These are phyloP conservation scores for Coniochaeta sp. DNA, from an alignment of 2,329 filamentous ascomycete species.

Conservation along the genomic window DNA sequence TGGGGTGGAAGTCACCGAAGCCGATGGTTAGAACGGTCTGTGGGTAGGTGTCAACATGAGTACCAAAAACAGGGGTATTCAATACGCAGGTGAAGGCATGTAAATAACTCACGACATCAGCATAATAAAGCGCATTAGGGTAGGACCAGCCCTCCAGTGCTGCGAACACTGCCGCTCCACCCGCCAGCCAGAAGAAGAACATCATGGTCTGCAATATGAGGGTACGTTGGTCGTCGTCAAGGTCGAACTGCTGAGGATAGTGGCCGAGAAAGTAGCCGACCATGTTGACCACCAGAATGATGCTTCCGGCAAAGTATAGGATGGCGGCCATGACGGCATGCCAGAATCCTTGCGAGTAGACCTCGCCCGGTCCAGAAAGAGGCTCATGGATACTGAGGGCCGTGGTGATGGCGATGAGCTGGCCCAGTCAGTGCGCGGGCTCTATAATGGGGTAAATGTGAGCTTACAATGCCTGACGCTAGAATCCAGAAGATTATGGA, in stretches of 20 bases:
- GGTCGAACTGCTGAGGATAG: conserved; percentile 69
- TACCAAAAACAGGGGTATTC: not conserved
- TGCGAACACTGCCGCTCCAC: conserved; percentile 70
- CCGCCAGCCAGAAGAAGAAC: conserved; percentile 72
- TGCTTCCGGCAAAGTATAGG: conserved; percentile 71
- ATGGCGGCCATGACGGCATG: conserved; percentile 74
- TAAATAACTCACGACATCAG: conserved; percentile 45
- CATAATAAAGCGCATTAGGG: conserved; percentile 73
- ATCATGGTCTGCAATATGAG: conserved; percentile 86
- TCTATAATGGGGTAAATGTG: not conserved
- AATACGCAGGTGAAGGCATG: not conserved
- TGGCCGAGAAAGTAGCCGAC: conserved; percentile 63
- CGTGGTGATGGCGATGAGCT: conserved; percentile 50
- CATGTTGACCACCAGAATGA: conserved; percentile 72
- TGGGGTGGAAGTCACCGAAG: conserved; percentile 46
- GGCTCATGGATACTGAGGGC: conserved; percentile 47
- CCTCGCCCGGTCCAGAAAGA: conserved; percentile 6
- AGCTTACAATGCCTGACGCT: conserved; percentile 47
- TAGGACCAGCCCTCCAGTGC: conserved; percentile 67
- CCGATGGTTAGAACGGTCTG: conserved; percentile 55
- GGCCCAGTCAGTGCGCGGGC: conserved; percentile 5
- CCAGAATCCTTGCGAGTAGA: conserved; percentile 76
- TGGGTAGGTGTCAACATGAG: not conserved
- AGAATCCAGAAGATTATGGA: conserved; percentile 62
- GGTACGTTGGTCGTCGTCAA: conserved; percentile 76